A percentile compares a stretch with the other conserved stretches of the same genome.
Conservation (phyloP, 495 filamentous ascomycete genomes). For the Viridothelium virens region DNA sequence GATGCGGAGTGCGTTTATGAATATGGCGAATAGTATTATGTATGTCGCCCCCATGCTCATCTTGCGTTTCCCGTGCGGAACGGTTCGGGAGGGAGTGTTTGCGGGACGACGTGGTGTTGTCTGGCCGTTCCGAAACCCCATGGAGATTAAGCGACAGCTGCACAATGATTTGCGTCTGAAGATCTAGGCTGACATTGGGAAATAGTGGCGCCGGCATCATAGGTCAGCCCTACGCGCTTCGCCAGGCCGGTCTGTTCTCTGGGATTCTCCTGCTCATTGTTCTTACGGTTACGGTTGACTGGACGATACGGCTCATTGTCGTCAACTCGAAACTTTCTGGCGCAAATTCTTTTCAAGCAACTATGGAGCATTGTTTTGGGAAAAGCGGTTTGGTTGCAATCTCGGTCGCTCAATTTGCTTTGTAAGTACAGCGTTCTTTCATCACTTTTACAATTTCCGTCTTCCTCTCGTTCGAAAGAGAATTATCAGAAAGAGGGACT, state of each 20-base stretch:
- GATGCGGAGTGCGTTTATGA: slow-evolving; percentile 77
- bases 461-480: not conserved
- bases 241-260: slow-evolving; percentile 74
- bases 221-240: slow-evolving; percentile 88
- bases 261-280: slow-evolving; percentile 69
- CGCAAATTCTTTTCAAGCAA: slow-evolving; percentile 85
- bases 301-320: slow-evolving; percentile 95
- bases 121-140: too few relatives aligned
- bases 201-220: slow-evolving; percentile 81
- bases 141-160: not conserved
- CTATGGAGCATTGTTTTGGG: slow-evolving; percentile 90
- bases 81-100: too few relatives aligned
- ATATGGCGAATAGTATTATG: slow-evolving; percentile 99
- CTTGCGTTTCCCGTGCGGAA: too few relatives aligned
- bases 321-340: slow-evolving; percentile 92
- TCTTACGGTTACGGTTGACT: slow-evolving; percentile 82
- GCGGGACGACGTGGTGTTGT: too few relatives aligned
- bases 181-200: not conserved
- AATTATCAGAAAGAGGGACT: slow-evolving; percentile 1
- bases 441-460: not conserved
- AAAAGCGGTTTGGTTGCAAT: slow-evolving; percentile 81
- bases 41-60: slow-evolving; percentile 20
- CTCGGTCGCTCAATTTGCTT: slow-evolving; percentile 86
- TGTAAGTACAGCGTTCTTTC: slow-evolving; percentile 39
- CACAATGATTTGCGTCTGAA: not conserved